These are phyloP conservation scores for Suhomyces pyralidae DNA, from an alignment of 805 yeast genomes.

Conservation along the genomic window DNA sequence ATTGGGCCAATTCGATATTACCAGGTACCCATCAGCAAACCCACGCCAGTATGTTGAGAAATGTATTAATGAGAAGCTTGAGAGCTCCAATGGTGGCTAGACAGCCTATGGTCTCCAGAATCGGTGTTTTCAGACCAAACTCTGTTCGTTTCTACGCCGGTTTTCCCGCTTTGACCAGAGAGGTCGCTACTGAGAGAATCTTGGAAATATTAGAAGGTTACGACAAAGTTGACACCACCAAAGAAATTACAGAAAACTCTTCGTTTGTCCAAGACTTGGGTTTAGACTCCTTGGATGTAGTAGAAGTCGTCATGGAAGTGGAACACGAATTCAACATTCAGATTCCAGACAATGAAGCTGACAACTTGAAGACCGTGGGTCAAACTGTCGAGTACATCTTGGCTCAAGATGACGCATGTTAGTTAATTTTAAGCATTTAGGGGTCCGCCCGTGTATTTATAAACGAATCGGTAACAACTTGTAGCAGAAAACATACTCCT, in stretches of 20 bases:
- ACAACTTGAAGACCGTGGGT: conserved; percentile 44
- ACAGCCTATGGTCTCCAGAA: conserved; percentile 12
- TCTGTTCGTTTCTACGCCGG: conserved; percentile 46
- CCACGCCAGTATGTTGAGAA: conserved; percentile 29
- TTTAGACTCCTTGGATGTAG: conserved; percentile 47
- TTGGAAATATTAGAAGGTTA: conserved; percentile 63
- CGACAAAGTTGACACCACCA: conserved; percentile 47
- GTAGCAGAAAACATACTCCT: background rate
- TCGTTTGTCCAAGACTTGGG: conserved; percentile 42
- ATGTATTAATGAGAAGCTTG: conserved; percentile 23
- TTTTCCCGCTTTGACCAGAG: conserved; percentile 60
- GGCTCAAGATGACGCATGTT: conserved; percentile 42
- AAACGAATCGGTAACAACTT: background rate
- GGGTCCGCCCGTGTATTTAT: background rate
- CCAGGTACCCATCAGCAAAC: background rate
- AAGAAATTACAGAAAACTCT: conserved; percentile 36
- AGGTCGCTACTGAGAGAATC: conserved; percentile 59
- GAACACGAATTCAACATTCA: conserved; percentile 48
- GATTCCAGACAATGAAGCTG: conserved; percentile 47
- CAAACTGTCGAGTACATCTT: conserved; percentile 43
- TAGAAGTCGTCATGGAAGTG: conserved; percentile 46
- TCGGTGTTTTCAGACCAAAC: conserved; percentile 5
- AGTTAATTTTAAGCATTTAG: conserved; percentile 5
- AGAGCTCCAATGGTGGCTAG: conserved; percentile 19
- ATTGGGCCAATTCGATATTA: background rate